These are phyloP conservation scores for Penicillium sclerotigenum DNA, from an alignment of 2,329 filamentous ascomycete species.

Conservation along the genomic window DNA sequence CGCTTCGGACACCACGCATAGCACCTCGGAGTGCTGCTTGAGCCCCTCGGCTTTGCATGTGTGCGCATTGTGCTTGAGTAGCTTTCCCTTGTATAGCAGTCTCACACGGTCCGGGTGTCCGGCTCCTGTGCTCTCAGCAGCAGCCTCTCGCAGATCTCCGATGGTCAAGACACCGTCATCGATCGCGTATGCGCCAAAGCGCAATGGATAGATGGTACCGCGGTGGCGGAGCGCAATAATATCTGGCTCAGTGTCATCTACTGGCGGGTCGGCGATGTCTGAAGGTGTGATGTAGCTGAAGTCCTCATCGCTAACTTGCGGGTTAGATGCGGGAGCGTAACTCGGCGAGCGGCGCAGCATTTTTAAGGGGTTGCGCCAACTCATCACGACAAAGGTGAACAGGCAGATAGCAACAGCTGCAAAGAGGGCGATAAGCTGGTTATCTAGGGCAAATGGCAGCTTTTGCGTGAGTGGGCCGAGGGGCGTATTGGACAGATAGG, in stretches of 20 bases:
- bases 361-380: slow-evolving; percentile 34
- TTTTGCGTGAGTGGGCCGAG: slow-evolving; percentile 24
- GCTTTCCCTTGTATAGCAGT: slow-evolving; percentile 48
- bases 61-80: slow-evolving; percentile 42
- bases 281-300: slow-evolving; percentile 41
- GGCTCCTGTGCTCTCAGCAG: slow-evolving; percentile 38
- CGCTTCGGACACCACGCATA: slow-evolving; percentile 45
- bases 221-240: slow-evolving; percentile 45
- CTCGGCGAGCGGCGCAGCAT: slow-evolving; percentile 34
- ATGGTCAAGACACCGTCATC: slow-evolving; percentile 45
- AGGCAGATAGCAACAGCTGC: slow-evolving; percentile 29
- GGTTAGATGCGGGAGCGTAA: slow-evolving; percentile 28
- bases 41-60: slow-evolving; percentile 44
- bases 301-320: slow-evolving; percentile 39
- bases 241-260: slow-evolving; percentile 41
- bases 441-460: slow-evolving; percentile 20
- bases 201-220: slow-evolving; percentile 41
- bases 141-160: slow-evolving; percentile 40
- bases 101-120: slow-evolving; percentile 39
- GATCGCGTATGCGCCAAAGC: slow-evolving; percentile 48
- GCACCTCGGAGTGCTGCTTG: slow-evolving; percentile 49
- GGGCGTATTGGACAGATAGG: slow-evolving; percentile 24
- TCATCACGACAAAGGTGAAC: slow-evolving; percentile 34
- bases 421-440: slow-evolving; percentile 24
- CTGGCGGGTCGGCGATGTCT: slow-evolving; percentile 31